Base-by-base conservation (phyloP, 805 yeast species). In the Candida tibetensis region DNA sequence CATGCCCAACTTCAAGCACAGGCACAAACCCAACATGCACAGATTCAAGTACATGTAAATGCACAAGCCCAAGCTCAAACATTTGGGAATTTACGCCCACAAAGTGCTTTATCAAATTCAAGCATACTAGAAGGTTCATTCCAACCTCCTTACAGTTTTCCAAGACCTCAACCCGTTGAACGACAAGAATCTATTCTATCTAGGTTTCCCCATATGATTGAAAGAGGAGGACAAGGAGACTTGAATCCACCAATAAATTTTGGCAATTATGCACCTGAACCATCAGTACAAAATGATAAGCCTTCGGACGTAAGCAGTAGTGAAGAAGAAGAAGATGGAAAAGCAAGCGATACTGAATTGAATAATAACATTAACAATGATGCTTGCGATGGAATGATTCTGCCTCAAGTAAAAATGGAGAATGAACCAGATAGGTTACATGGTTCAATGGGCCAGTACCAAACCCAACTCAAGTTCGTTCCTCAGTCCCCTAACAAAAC, bases 301-400 rank as follows among this genome's bases (percentile, higher is more conserved):
- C 46, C 49, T 2, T 45, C 49, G 5, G 49, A 45, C 19, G 42
- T 25, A 4, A 45, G 49, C 27, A 45, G 49, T 26, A 41, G 46
- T 27, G 46, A 42, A 12, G 48, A 48, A 17, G 45, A 42, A n/a
- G 39, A 37, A 5, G 31, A 37, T 5, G 23, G 13, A 30, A 40
- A 28, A 12, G 30, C 13, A 19, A 17, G 22, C 12, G 28, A 19
- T 16, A 22, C 19, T 16, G 25, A 32, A 17, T 22, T 30, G n/a
- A n/a, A n/a, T 12, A 16, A 35, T 25, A 19, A 15, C 3, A 15
- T 31, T 31, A 21, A 7, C 25, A 21, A 10, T 10, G 25, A 21
- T 21, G 25, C 25, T 21, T 7, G 10, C 7, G 25, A 22, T 16
- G 28, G 36, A 14, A 26, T 16, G 28, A 14, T 16, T 22, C 6